Evolutionary conservation across 345 rosid genomes (phyloP), one percentile per base, ranked within the genome.

Genomic region (Sonneratia caseolaris): DNA sequence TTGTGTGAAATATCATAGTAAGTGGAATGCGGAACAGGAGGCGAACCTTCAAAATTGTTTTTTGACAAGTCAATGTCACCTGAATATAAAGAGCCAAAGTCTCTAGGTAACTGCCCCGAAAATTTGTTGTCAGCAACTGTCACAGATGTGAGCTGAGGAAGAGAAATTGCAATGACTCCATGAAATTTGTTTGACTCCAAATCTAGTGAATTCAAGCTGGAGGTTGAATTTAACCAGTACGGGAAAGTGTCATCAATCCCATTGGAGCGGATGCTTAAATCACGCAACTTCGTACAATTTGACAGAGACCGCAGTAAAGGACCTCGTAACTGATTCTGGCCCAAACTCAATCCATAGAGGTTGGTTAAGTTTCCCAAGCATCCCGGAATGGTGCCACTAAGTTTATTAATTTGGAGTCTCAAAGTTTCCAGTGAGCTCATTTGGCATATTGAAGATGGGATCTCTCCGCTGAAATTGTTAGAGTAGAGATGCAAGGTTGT

Each of bases 371-470:
- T 74, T 4, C 70, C 66, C n/a, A 74, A 16, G 3, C 69, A 57
- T 0, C 73, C 64, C 3, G 77, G 84, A 32, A 79, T 21, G 8
- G 37, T 22, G 55, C 86, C 84, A 5, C 3, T 38, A 12, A 85
- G 59, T 43, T 51, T 66, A 48, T 72, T 76, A 0, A 2, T 0
- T 0, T 15, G 12, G 11, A 81, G 71, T 35, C 15, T 37, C 19
- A 83, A 65, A 19, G 0, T 1, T 27, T 13, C 12, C 1, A 68
- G 11, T 12, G 68, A 62, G 36, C 62, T 69, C 45, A 69, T 7
- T 0, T 48, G 37, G 9, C 73, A 64, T 64, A 75, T 18, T 0
- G 14, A 75, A 24, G 65, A 62, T 11, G 77, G 64, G 1, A 74
- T 45, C 36, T 27, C 5, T 38, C 68, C 68, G 3, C 0, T 51